Percentiles rank a stretch among this genome's conserved stretches.
Conservation (phyloP, 2,329 filamentous ascomycete species). For the Colletotrichum sansevieriae region DNA sequence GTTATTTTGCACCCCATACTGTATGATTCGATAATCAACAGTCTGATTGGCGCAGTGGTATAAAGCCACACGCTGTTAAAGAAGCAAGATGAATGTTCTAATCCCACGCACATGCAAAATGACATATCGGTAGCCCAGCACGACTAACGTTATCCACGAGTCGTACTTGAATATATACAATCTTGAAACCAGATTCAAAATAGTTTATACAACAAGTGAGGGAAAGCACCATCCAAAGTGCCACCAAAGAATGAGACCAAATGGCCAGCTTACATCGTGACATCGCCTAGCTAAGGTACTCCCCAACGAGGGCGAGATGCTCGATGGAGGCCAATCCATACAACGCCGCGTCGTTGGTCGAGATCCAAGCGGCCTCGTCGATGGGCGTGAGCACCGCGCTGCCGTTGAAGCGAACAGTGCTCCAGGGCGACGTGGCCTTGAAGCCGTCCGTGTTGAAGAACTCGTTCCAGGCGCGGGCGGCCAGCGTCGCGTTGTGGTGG, state of each 20-base stretch:
- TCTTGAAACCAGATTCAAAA: neutral
- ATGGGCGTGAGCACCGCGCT: conserved; percentile 60
- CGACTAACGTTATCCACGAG: neutral
- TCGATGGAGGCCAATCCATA: conserved; percentile 71
- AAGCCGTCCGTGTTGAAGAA: conserved; percentile 63
- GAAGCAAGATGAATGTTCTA: no score
- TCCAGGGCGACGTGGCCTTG: conserved; percentile 52
- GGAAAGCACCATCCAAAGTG: neutral
- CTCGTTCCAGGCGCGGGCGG: conserved; percentile 65
- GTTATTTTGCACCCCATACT: no score
- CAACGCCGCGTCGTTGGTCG: conserved; percentile 68
- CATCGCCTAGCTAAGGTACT: conserved; percentile 9
- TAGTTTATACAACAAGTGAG: neutral
- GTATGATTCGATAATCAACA: no score
- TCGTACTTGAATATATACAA: neutral
- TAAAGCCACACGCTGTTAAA: no score
- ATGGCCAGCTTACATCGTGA: no score
- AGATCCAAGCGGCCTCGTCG: conserved; percentile 69
- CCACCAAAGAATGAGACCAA: neutral
- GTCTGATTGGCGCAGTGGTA: no score
- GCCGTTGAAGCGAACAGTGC: conserved; percentile 55
- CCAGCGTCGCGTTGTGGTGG: conserved; percentile 60
- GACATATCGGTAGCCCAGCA: no score
- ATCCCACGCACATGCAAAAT: no score
- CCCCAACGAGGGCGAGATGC: conserved; percentile 59